Conservation (phyloP, 352 stramenopile species). For the Aphanomyces invadans region DNA sequence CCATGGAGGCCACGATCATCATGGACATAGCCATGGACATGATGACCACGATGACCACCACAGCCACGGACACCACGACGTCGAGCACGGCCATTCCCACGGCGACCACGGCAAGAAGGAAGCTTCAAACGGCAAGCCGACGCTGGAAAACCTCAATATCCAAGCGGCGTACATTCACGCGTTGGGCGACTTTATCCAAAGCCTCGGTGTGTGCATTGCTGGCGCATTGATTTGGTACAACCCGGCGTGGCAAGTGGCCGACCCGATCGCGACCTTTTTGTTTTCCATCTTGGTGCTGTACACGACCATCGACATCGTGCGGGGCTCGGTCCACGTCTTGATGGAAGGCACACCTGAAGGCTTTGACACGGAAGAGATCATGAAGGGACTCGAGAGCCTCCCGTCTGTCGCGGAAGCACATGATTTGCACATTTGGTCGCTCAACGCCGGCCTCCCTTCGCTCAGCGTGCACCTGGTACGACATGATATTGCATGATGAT, state of each 20-base stretch:
- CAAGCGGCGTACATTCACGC: constrained; percentile 96
- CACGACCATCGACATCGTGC: constrained; percentile 89
- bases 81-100: constrained; percentile 29
- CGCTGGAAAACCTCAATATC: constrained; percentile 92
- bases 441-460: constrained; percentile 84
- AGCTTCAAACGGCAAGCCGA: constrained; percentile 33
- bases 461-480: constrained; percentile 89
- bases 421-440: constrained; percentile 97
- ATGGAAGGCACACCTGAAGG: constrained; percentile 92
- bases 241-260: constrained; percentile 91
- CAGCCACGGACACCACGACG: constrained; percentile 29
- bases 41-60: constrained; percentile 27
- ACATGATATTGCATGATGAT: constrained; percentile 20
- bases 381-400: constrained; percentile 65
- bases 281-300: constrained; percentile 94
- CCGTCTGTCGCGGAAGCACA: constrained; percentile 89
- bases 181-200: constrained; percentile 96
- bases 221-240: constrained; percentile 96
- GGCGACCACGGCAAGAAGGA: too few relatives aligned
- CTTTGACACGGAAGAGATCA: constrained; percentile 84
- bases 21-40: constrained; percentile 25
- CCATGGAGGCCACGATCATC: constrained; percentile 34
- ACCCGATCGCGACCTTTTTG: constrained; percentile 97
- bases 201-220: constrained; percentile 91
- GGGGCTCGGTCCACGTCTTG: constrained; percentile 88